A percentile compares a stretch with the other conserved stretches of the same genome.
These are phyloP conservation scores for Nicotiana benthamiana DNA, from an alignment of 257 asterid genomes.

Conservation along the genomic window DNA sequence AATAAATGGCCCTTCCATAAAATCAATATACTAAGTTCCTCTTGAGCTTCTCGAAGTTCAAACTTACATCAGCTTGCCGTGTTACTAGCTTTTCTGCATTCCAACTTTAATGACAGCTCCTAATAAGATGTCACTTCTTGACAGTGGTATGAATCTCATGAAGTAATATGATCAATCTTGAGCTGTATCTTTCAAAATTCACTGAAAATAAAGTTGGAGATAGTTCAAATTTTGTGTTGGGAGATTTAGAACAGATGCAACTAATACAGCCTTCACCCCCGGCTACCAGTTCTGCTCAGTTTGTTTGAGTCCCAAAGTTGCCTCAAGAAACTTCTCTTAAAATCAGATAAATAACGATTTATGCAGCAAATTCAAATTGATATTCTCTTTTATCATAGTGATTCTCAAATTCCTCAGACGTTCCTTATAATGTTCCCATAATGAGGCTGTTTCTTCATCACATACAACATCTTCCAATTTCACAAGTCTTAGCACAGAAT, in stretches of 20 bases:
- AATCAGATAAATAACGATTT: background rate
- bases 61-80: background rate
- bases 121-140: background rate
- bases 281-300: background rate
- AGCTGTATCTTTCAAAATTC: background rate
- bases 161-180: background rate
- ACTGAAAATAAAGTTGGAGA: background rate
- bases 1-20: too few relatives aligned
- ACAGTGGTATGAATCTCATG: background rate
- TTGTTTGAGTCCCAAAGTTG: background rate
- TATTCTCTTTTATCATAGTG: conserved; percentile 15
- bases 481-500: conserved; percentile 11
- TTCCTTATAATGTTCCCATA: conserved; percentile 5
- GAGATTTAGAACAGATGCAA: background rate
- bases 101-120: background rate
- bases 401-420: conserved; percentile 14
- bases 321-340: background rate
- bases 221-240: background rate
- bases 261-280: background rate
- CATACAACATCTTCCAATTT: conserved; percentile 20
- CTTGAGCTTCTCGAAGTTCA: background rate
- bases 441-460: conserved; percentile 20
- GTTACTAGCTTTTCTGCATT: background rate
- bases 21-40: background rate
- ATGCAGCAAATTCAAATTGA: conserved; percentile 31